These are phyloP conservation scores for Boletus subcaerulescens DNA, from an alignment of 768 basidiomycete species.

Conservation along the genomic window DNA sequence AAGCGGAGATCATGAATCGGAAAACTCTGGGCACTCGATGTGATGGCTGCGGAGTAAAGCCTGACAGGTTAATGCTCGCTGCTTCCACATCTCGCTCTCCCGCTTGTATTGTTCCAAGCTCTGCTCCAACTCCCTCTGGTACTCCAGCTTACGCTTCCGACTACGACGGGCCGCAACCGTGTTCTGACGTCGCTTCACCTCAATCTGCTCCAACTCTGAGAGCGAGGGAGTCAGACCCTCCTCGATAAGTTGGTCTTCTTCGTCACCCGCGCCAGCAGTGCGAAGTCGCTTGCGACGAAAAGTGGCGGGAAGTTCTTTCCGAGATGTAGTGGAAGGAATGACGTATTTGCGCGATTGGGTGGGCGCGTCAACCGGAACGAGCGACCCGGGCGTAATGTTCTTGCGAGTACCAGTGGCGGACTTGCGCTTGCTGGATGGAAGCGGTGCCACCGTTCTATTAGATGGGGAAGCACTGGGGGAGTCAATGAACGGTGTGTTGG, in stretches of 20 bases:
- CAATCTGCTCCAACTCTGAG: slow-evolving; percentile 65
- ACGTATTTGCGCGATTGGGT: slow-evolving; percentile 76
- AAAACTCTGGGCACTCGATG: slow-evolving; percentile 53
- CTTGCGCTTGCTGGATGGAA: slow-evolving; percentile 27
- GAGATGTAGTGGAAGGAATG: slow-evolving; percentile 70
- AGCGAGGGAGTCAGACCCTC: slow-evolving; percentile 37
- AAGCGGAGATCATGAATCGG: slow-evolving; percentile 22
- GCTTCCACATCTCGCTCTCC: slow-evolving; percentile 65
- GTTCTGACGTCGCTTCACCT: slow-evolving; percentile 78
- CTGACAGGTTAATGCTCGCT: slow-evolving; percentile 45
- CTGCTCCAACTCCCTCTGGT: slow-evolving; percentile 64
- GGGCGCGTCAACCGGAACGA: slow-evolving; percentile 74
- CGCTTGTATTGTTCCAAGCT: slow-evolving; percentile 47
- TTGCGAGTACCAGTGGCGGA: slow-evolving; percentile 65
- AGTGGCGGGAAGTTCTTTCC: slow-evolving; percentile 72
- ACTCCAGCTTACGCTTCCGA: slow-evolving; percentile 69
- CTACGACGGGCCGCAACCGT: slow-evolving; percentile 82
- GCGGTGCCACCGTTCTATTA: slow-evolving; percentile 11
- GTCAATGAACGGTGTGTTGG: slow-evolving; percentile 49
- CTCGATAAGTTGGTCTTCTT: slow-evolving; percentile 40
- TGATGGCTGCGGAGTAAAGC: slow-evolving; percentile 57
- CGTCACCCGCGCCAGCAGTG: slow-evolving; percentile 45
- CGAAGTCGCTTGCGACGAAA: slow-evolving; percentile 64
- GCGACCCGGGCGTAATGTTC: slow-evolving; percentile 59
- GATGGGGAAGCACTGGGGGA: slow-evolving; percentile 31